phyloP scores from a whole-genome alignment of 768 basidiomycete genomes.

The Suillus tomentosus region DNA sequence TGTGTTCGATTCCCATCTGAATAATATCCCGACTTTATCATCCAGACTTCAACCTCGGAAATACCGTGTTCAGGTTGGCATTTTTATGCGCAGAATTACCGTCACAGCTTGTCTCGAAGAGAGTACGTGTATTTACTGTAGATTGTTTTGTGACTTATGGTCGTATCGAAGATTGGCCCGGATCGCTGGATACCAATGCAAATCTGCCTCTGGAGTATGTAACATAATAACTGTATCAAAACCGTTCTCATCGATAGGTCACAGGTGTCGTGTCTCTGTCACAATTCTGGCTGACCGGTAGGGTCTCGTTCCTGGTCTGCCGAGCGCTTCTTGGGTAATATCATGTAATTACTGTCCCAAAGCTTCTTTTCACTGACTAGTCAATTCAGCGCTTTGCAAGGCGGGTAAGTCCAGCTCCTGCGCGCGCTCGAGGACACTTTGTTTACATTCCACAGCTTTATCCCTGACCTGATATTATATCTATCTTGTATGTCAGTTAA shows the following conservation, averaged over 20 bases:
- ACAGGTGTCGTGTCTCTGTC: slow-evolving; percentile 45
- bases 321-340: slow-evolving; percentile 50
- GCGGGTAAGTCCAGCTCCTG: slow-evolving; percentile 35
- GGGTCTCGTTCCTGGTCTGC: slow-evolving; percentile 48
- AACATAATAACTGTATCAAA: neutral
- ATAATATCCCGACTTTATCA: neutral
- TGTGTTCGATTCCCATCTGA: slow-evolving; percentile 13
- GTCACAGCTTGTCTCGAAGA: slow-evolving; percentile 63
- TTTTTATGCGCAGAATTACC: slow-evolving; percentile 62
- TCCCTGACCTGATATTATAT: slow-evolving; percentile 63
- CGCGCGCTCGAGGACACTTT: neutral
- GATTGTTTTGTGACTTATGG: neutral
- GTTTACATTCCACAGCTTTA: slow-evolving; percentile 39
- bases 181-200: slow-evolving; percentile 67
- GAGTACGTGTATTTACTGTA: slow-evolving; percentile 34
- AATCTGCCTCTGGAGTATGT: slow-evolving; percentile 52
- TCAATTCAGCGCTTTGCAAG: slow-evolving; percentile 42
- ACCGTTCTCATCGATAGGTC: neutral
- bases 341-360: neutral
- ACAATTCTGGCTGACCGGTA: slow-evolving; percentile 60
- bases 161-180: slow-evolving; percentile 47
- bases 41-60: slow-evolving; percentile 58
- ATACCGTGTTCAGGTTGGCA: slow-evolving; percentile 51
- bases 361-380: slow-evolving; percentile 2
- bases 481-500: slow-evolving; percentile 48